Conservation (phyloP, 2,329 filamentous ascomycete genomes). For the Stagonosporopsis cucurbitacearum region DNA sequence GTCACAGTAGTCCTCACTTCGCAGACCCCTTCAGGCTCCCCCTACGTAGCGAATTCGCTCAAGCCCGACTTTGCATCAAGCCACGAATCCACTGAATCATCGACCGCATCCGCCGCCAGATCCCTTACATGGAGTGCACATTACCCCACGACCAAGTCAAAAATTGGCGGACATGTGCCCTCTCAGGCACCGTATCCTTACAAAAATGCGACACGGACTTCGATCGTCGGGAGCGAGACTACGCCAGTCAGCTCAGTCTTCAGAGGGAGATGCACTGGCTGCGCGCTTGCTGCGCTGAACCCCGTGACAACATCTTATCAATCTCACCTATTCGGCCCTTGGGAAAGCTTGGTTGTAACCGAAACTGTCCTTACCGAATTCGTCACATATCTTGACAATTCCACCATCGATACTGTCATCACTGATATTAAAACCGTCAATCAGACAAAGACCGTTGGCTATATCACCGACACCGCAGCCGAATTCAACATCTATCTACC, state of each 20-base stretch:
- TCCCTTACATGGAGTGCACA: background rate
- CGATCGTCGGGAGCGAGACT: background rate
- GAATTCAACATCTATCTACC: constrained; percentile 30
- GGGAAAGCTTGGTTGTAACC: constrained; percentile 35
- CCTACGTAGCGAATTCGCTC: background rate
- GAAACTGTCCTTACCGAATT: constrained; percentile 35
- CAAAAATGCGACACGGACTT: constrained; percentile 1
- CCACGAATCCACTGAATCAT: background rate
- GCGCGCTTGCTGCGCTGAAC: constrained; percentile 34
- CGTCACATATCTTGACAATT: constrained; percentile 35
- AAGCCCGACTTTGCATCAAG: background rate
- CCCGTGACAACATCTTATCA: constrained; percentile 27
- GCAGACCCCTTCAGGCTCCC: background rate
- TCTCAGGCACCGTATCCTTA: constrained; percentile 4
- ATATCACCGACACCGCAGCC: constrained; percentile 32
- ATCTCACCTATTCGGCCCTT: constrained; percentile 13
- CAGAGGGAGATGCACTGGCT: constrained; percentile 38
- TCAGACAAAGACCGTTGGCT: constrained; percentile 34
- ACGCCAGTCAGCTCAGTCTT: background rate
- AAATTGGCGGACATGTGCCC: background rate
- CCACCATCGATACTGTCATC: constrained; percentile 34
- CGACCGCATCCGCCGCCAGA: background rate
- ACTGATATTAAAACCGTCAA: constrained; percentile 33
- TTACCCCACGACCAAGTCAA: background rate
- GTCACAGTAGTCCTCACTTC: background rate